Percentiles rank a stretch among this genome's conserved stretches.
Conservation (phyloP, 768 basidiomycete species). For the Termitomyces sp. region DNA sequence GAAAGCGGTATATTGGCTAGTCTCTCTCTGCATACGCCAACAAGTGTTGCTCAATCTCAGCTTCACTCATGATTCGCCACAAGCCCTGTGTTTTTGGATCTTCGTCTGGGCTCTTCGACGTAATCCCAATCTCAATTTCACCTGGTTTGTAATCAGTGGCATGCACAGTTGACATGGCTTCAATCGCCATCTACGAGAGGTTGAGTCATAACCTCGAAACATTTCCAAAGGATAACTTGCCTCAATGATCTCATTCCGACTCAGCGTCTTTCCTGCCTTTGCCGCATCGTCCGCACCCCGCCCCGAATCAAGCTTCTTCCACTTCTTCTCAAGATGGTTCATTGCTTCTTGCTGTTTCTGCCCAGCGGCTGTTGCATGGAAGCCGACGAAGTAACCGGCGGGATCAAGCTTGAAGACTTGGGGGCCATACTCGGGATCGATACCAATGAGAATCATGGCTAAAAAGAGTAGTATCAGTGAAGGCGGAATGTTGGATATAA, state of each 20-base stretch:
- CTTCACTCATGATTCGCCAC: conserved; percentile 77
- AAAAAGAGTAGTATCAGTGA: not conserved
- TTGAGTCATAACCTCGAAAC: not conserved
- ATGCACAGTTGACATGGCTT: conserved; percentile 90
- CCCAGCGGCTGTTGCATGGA: conserved; percentile 94
- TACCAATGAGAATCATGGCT: conserved; percentile 97
- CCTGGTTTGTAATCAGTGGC: conserved; percentile 94
- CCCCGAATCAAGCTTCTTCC: conserved; percentile 89
- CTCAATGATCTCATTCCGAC: conserved; percentile 83
- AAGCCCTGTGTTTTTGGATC: conserved; percentile 61
- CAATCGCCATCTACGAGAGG: conserved; percentile 77
- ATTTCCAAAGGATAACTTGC: conserved; percentile 36
- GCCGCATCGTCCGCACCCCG: conserved; percentile 75
- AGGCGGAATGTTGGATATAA: not conserved
- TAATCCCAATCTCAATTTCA: conserved; percentile 95
- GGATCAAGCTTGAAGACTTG: conserved; percentile 98
- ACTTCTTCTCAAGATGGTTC: conserved; percentile 98
- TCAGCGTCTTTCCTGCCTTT: conserved; percentile 68
- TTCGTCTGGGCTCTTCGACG: conserved; percentile 74
- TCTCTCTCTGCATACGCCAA: conserved; percentile 90
- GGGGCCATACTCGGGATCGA: conserved; percentile 89
- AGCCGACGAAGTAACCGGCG: conserved; percentile 97
- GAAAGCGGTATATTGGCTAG: conserved; percentile 29
- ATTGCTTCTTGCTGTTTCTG: conserved; percentile 98
- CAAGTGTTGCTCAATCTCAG: conserved; percentile 74